phyloP scores from a whole-genome alignment of 2,329 filamentous ascomycete species.

The Fusarium neocosmosporiellum region DNA sequence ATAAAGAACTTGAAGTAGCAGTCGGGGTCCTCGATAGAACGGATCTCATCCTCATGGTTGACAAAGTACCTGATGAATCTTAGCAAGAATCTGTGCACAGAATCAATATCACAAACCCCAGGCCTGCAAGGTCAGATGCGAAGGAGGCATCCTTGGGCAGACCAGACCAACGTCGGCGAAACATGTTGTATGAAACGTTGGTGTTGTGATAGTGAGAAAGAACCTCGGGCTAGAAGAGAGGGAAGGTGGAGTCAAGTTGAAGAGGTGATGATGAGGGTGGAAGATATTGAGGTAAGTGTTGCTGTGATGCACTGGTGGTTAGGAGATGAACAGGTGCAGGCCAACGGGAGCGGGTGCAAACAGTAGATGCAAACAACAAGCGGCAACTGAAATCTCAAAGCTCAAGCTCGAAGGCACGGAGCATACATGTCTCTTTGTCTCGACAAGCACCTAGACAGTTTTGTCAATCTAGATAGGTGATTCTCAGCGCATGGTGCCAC shows the following conservation, averaged over 20 bases:
- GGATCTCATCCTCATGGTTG: constrained; percentile 79
- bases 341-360: constrained; percentile 16
- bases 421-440: not conserved
- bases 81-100: not conserved
- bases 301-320: constrained; percentile 3
- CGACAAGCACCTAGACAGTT: not conserved
- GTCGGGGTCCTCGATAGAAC: constrained; percentile 73
- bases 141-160: constrained; percentile 79
- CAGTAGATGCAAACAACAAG: constrained; percentile 10
- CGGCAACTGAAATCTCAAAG: no score
- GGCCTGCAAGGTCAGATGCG: constrained; percentile 70
- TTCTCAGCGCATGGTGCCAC: not conserved
- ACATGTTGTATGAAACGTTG: constrained; percentile 63
- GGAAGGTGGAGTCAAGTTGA: not conserved
- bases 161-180: constrained; percentile 74
- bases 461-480: not conserved
- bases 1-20: constrained; percentile 80
- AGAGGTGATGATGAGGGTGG: not conserved
- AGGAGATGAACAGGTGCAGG: not conserved
- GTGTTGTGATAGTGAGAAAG: not conserved
- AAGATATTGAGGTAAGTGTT: not conserved
- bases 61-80: constrained; percentile 75
- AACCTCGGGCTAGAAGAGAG: not conserved
- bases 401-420: not conserved
- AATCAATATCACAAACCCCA: constrained; percentile 68